Base-by-base conservation (phyloP, 768 basidiomycete species). In the Russula sp. region DNA sequence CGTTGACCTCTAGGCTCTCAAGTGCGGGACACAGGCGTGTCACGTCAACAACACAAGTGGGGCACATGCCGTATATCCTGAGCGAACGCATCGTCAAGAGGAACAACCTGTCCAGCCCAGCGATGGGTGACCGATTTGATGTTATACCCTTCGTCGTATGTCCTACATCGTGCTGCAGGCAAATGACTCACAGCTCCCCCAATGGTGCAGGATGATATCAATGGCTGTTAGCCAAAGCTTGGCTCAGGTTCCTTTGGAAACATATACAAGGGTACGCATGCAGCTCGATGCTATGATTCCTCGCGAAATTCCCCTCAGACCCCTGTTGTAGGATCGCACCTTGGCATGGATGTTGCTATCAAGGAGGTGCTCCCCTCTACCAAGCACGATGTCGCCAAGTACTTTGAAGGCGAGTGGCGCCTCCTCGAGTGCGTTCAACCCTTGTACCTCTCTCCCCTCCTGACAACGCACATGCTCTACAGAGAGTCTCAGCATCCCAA, bases 321-420 rank as follows among this genome's bases (percentile, higher is more conserved):
- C 32, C 2, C 36, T 7, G 34, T 43, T 16, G 55, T 68, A 91
- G 93, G 88, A 2, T 82, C 75, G 34, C 98, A 99, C 75, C 86
- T 99, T 38, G 97, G 97, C 8, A 91, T 97, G 66, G 91, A 97
- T 65, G 90, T 97, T 39, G 94, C 94, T 38, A 92, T 98, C 74
- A 97, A 97, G 73, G 95, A 98, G 75, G 93, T 98, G 3, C 79
- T 97, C 8, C 93, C 93, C 0, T 93, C 90, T 22, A 88, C 75
- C 6, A 91, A 90, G 60, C 98, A 98, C 74, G 93, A 97, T 68
- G 93, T 97, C 39, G 82, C 87, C 68, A 99, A 99, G 75, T 98
- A 99, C 77, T 96, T 98, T 72, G 92, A 96, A 70, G 83, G 96
- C n/a, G 96, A 99, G 79, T 97, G 94, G 92, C 82, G 91, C 35